Evolutionary conservation across 768 basidiomycete genomes (phyloP).

Genomic region (Termitomyces sp.): DNA sequence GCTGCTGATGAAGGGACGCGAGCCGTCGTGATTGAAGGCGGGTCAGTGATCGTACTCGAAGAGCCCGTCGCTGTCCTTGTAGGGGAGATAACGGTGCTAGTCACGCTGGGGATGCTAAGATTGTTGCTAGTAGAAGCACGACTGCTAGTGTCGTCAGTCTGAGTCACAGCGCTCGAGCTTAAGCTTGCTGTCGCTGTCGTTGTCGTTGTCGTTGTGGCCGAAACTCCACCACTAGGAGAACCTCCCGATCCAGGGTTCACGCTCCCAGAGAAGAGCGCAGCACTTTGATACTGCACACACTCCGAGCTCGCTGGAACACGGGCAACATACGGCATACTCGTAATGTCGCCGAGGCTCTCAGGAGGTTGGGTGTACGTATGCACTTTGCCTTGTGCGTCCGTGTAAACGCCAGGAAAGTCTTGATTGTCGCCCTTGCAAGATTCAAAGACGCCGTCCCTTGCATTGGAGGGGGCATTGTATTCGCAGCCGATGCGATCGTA

Average conservation of each 20-base stretch:
- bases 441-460: slow-evolving; percentile 55
- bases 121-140: background rate
- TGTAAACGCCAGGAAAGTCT: slow-evolving; percentile 42
- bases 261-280: slow-evolving; percentile 24
- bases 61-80: background rate
- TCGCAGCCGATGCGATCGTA: slow-evolving; percentile 17
- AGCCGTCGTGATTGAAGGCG: background rate
- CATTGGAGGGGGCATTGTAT: slow-evolving; percentile 65
- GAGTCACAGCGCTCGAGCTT: background rate
- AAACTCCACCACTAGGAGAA: background rate
- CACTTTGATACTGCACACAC: slow-evolving; percentile 27
- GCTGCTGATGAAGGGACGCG: background rate
- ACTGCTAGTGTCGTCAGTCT: background rate
- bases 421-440: slow-evolving; percentile 61
- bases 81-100: background rate
- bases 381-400: slow-evolving; percentile 28
- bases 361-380: slow-evolving; percentile 37
- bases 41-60: background rate
- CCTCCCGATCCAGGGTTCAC: slow-evolving; percentile 8
- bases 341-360: slow-evolving; percentile 31
- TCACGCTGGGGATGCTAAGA: background rate
- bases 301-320: slow-evolving; percentile 32
- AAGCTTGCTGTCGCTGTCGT: too few species aligned
- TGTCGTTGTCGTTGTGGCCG: background rate
- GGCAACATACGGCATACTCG: slow-evolving; percentile 33